phyloP scores from a whole-genome alignment of 352 stramenopile genomes.

The Globisporangium parvum region DNA sequence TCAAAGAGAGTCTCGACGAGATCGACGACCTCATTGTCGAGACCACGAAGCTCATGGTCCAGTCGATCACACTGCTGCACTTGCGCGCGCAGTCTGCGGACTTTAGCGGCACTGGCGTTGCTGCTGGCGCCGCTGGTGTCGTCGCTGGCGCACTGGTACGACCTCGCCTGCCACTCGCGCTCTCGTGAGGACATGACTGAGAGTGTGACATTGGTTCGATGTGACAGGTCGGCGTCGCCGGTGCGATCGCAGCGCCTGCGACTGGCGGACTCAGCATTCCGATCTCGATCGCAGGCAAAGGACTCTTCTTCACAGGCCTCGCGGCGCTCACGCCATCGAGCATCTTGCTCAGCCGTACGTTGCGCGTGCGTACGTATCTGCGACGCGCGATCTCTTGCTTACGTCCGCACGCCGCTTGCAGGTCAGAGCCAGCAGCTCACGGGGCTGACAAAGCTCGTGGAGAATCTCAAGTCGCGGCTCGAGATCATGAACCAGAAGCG shows the following conservation, averaged over 20 bases:
- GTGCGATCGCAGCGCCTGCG: slow-evolving; percentile 66
- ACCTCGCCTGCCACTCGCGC: background rate
- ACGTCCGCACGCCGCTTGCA: slow-evolving; percentile 11
- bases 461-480: slow-evolving; percentile 76
- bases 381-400: background rate
- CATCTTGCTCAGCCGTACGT: slow-evolving; percentile 83
- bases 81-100: slow-evolving; percentile 70
- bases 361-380: slow-evolving; percentile 5
- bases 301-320: slow-evolving; percentile 75
- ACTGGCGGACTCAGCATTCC: slow-evolving; percentile 78
- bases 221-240: slow-evolving; percentile 53
- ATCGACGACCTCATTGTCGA: slow-evolving; percentile 76
- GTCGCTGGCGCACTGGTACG: slow-evolving; percentile 73
- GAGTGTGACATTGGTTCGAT: too few relatives aligned
- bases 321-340: slow-evolving; percentile 76
- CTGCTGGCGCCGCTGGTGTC: slow-evolving; percentile 66
- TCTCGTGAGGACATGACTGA: background rate
- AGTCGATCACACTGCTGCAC: slow-evolving; percentile 83
- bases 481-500: slow-evolving; percentile 86
- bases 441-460: slow-evolving; percentile 64
- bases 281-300: slow-evolving; percentile 80
- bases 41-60: slow-evolving; percentile 82
- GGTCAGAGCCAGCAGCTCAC: slow-evolving; percentile 79
- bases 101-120: slow-evolving; percentile 82
- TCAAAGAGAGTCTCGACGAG: slow-evolving; percentile 70